Base-by-base conservation (phyloP, 495 filamentous ascomycete species). In the Aspergillus carlsbadensis region DNA sequence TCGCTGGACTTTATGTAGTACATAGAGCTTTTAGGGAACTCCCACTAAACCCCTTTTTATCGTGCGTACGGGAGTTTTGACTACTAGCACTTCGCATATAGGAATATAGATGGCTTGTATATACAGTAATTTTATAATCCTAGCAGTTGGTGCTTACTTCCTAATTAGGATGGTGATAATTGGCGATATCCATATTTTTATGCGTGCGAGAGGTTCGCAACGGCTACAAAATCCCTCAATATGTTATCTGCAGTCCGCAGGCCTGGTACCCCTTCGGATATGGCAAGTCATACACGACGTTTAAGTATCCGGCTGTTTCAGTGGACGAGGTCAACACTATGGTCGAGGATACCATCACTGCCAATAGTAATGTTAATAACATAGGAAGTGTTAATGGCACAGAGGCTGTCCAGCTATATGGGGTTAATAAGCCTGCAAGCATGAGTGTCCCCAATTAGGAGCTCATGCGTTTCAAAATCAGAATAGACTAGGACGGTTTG, bases 341-440 rank as follows among this genome's bases (percentile, higher is more conserved):
- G 11, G 68, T 76, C 0, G 58, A 59, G 6, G 77, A 78, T 39
- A 70, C 68, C 3, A 66, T 78, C 6, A 82, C 65, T 0, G 73
- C 86, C 10, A 80, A 71, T 1, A 78, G 88, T 6, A 74, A 69
- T 0, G 73, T 87, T 15, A 78, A 75, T 21, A 77, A 88, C 31
- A 83, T 78, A 20, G 76, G 75, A 6, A 74, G 74, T 17, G 67
- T 68, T 11, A 81, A 84, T 34, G 86, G 83, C 0, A 78, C 81
- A 3, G 85, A 90, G 63, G 85, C 88, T 20, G 83, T 90, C 48
- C 87, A 90, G 67, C 68, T 87, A 7, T 89, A 90, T 55, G 71
- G 89, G 18, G 76, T 74, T 15, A 82, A 87, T 58, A 67, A 82
- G 41, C 74, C 87, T 56, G 70, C 82, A 10, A 81, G 81, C n/a